Percentiles rank a stretch among this genome's conserved stretches.
phyloP scores from a whole-genome alignment of 495 filamentous ascomycete genomes.

The Daldinia childiae region DNA sequence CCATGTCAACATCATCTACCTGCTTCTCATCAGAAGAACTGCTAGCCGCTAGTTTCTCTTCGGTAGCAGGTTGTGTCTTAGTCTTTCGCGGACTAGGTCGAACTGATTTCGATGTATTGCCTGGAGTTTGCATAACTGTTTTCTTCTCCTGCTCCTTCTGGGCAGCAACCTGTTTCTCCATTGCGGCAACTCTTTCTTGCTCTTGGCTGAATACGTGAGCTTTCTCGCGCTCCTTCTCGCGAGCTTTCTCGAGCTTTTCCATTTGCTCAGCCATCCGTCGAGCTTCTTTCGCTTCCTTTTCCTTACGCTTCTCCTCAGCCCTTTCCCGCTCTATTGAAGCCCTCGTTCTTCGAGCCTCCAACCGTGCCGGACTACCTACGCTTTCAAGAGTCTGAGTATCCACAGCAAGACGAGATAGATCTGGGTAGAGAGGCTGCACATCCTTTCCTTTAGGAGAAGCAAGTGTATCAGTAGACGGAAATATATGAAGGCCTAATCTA shows the following conservation, averaged over 20 bases:
- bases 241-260: conserved; percentile 65
- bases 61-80: conserved; percentile 52
- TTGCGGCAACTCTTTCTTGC: conserved; percentile 60
- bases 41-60: conserved; percentile 53
- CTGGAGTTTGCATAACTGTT: conserved; percentile 46
- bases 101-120: conserved; percentile 53
- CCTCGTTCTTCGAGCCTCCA: conserved; percentile 69
- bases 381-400: conserved; percentile 43
- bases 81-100: conserved; percentile 61
- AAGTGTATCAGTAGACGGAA: conserved; percentile 53
- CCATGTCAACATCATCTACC: conserved; percentile 57
- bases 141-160: conserved; percentile 57
- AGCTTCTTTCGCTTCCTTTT: conserved; percentile 65
- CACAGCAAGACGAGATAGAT: conserved; percentile 51
- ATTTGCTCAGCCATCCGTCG: conserved; percentile 59
- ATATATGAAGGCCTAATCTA: conserved; percentile 47
- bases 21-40: conserved; percentile 52
- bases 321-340: conserved; percentile 77
- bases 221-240: conserved; percentile 69
- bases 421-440: conserved; percentile 55
- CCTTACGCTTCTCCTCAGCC: conserved; percentile 69
- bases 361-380: conserved; percentile 51
- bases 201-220: conserved; percentile 71
- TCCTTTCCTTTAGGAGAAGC: conserved; percentile 46
- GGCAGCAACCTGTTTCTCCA: conserved; percentile 56